Evolutionary conservation across 2,329 filamentous ascomycete species (phyloP).

Genomic region (Acrodontium crateriforme): DNA sequence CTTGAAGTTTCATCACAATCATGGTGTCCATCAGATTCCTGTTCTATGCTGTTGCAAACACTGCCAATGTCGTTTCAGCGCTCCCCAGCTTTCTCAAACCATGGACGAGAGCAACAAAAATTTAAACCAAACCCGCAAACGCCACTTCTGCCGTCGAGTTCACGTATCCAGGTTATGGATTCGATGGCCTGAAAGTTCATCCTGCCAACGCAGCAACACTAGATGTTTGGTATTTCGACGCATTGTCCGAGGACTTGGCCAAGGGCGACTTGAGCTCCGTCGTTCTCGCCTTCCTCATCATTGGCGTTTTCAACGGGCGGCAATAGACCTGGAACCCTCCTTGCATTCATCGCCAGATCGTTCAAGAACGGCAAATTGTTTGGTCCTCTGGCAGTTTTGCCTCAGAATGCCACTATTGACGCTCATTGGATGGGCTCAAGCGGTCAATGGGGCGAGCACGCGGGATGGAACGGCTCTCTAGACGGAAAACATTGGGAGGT

Average conservation of each 20-base stretch:
- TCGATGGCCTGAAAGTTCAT: conserved; percentile 4
- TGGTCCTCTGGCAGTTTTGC: background rate
- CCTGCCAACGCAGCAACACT: conserved; percentile 5
- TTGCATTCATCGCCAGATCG: background rate
- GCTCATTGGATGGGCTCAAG: background rate
- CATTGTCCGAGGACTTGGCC: conserved; percentile 1
- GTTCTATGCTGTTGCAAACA: too few species aligned
- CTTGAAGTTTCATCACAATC: too few species aligned
- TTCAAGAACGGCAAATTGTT: background rate
- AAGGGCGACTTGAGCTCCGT: conserved; percentile 2
- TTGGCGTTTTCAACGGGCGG: background rate
- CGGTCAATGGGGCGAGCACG: background rate
- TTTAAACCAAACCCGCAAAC: too few species aligned
- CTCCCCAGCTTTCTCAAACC: too few species aligned
- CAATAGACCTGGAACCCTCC: background rate
- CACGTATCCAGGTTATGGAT: conserved; percentile 1
- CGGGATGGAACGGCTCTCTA: background rate
- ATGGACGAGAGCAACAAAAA: too few species aligned
- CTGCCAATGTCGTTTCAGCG: too few species aligned
- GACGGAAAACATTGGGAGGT: background rate
- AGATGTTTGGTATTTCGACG: conserved; percentile 7
- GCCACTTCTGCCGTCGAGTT: conserved; percentile 2
- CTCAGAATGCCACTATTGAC: background rate
- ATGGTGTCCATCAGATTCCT: too few species aligned
- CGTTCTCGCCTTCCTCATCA: conserved; percentile 1